phyloP scores from a whole-genome alignment of 306 rosid species.

The Purshia tridentata region DNA sequence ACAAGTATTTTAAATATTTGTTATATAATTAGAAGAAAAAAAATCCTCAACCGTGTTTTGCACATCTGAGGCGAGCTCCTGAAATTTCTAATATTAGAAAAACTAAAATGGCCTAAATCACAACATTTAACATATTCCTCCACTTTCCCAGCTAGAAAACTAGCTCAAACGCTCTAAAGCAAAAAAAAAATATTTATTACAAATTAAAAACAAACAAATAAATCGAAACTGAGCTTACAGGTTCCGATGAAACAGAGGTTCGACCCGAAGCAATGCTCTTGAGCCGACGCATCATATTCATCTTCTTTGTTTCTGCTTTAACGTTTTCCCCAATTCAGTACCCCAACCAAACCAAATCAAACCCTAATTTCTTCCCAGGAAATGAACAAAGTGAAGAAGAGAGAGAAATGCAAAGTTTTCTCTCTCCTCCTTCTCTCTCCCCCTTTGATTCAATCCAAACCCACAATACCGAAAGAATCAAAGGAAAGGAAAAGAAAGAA shows the following conservation, averaged over 20 bases:
- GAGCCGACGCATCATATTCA: slow-evolving; percentile 97
- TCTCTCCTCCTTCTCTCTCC: slow-evolving; percentile 31
- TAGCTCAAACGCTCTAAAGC: slow-evolving; percentile 1
- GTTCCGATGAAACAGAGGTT: slow-evolving; percentile 85
- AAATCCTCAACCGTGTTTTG: not conserved
- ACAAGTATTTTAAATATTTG: not conserved
- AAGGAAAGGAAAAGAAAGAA: slow-evolving; percentile 20
- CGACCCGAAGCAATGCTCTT: slow-evolving; percentile 99
- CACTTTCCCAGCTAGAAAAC: slow-evolving; percentile 17
- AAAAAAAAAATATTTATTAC: not conserved
- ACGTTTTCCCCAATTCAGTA: not conserved
- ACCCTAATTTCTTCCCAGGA: slow-evolving; percentile 41
- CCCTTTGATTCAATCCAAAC: not conserved
- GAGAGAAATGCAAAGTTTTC: slow-evolving; percentile 48
- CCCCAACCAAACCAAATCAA: slow-evolving; percentile 3
- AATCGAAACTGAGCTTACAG: slow-evolving; percentile 46
- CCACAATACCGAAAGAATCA: slow-evolving; percentile 7
- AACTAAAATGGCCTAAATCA: not conserved
- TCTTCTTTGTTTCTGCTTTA: slow-evolving; percentile 25
- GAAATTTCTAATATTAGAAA: not conserved
- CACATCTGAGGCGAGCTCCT: not conserved
- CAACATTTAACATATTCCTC: not conserved
- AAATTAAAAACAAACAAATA: not conserved
- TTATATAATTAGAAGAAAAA: not conserved
- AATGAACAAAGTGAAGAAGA: slow-evolving; percentile 32